phyloP scores from a whole-genome alignment of 2,329 filamentous ascomycete genomes.

The Didymella arachidicola region DNA sequence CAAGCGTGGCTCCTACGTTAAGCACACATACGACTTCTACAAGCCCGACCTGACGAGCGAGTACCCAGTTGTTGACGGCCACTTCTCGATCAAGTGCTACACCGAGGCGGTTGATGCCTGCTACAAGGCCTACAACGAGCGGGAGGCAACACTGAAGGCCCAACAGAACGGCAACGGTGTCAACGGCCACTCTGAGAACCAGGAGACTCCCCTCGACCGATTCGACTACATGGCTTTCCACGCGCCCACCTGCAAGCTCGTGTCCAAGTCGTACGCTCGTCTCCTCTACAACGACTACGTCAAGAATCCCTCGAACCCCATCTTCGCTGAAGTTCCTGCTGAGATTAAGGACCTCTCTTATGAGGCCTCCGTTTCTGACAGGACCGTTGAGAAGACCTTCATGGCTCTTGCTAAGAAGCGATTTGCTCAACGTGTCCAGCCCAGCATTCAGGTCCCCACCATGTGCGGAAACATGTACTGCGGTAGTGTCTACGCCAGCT shows the following conservation, averaged over 20 bases:
- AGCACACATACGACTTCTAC: slow-evolving; percentile 63
- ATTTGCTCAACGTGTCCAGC: slow-evolving; percentile 59
- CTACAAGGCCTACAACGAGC: slow-evolving; percentile 62
- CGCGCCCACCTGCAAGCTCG: slow-evolving; percentile 62
- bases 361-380: slow-evolving; percentile 59
- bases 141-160: slow-evolving; percentile 57
- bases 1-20: slow-evolving; percentile 60
- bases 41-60: slow-evolving; percentile 63
- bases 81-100: slow-evolving; percentile 63
- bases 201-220: slow-evolving; percentile 59
- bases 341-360: slow-evolving; percentile 58
- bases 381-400: slow-evolving; percentile 62
- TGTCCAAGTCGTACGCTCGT: slow-evolving; percentile 62
- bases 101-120: slow-evolving; percentile 61
- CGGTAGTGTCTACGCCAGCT: slow-evolving; percentile 60
- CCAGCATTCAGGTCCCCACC: slow-evolving; percentile 59
- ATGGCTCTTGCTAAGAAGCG: slow-evolving; percentile 61
- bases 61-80: slow-evolving; percentile 62
- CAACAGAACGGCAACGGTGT: slow-evolving; percentile 52
- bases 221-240: slow-evolving; percentile 66
- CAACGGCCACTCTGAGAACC: slow-evolving; percentile 47
- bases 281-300: slow-evolving; percentile 63
- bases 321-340: slow-evolving; percentile 60
- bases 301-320: slow-evolving; percentile 55
- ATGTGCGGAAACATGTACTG: slow-evolving; percentile 66